These are phyloP conservation scores for Citrus unshiu DNA, from an alignment of 345 rosid species.

Conservation along the genomic window DNA sequence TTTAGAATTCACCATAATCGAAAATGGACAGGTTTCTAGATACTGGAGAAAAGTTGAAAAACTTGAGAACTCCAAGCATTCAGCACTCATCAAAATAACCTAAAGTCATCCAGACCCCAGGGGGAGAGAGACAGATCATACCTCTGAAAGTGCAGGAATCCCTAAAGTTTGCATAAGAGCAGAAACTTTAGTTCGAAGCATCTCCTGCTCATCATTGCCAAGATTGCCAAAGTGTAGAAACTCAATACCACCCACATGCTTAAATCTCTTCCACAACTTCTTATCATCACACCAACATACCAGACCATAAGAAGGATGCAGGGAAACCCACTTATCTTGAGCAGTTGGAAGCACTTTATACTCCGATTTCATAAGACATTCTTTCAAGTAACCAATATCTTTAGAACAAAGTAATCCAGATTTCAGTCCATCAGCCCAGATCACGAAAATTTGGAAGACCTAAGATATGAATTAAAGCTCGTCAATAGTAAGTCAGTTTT, in stretches of 20 bases:
- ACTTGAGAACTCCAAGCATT: too few species aligned
- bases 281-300: slow-evolving; percentile 87
- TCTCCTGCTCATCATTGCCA: slow-evolving; percentile 42
- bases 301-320: slow-evolving; percentile 75
- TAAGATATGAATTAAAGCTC: slow-evolving; percentile 26
- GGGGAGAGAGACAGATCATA: slow-evolving; percentile 18
- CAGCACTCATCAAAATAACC: too few species aligned
- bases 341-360: slow-evolving; percentile 69
- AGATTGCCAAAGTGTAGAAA: slow-evolving; percentile 63
- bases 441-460: slow-evolving; percentile 78
- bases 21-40: too few species aligned
- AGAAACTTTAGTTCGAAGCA: slow-evolving; percentile 48
- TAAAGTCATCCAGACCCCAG: not conserved
- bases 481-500: not conserved
- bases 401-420: slow-evolving; percentile 52
- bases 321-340: slow-evolving; percentile 76
- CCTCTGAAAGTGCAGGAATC: slow-evolving; percentile 81
- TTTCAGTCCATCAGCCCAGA: slow-evolving; percentile 70
- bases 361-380: slow-evolving; percentile 54
- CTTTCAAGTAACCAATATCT: slow-evolving; percentile 55
- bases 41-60: too few species aligned
- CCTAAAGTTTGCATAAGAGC: slow-evolving; percentile 63
- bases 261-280: slow-evolving; percentile 58
- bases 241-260: slow-evolving; percentile 48
- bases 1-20: too few species aligned